Percentiles rank a stretch among this genome's conserved stretches.
phyloP scores from a whole-genome alignment of 257 asterid genomes.

The Cordia subcordata region DNA sequence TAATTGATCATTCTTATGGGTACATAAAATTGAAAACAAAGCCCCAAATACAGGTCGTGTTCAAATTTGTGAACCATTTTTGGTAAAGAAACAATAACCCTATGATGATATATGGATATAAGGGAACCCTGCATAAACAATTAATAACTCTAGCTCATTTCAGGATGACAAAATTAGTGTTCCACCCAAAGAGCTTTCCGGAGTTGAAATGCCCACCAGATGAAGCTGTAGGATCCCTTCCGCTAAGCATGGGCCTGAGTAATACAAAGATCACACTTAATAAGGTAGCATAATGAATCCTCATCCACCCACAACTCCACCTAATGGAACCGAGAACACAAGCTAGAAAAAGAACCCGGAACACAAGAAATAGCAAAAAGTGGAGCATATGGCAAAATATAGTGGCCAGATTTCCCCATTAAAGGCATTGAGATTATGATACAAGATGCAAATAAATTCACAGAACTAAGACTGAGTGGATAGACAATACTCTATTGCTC shows the following conservation, averaged over 20 bases:
- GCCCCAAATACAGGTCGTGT: no score
- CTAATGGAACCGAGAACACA: constrained; percentile 10
- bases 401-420: not conserved
- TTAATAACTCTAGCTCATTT: not conserved
- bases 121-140: no score
- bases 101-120: no score
- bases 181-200: constrained; percentile 33
- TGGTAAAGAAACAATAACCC: no score
- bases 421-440: not conserved
- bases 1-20: no score
- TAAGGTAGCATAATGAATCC: constrained; percentile 14
- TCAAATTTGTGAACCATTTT: no score
- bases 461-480: no score
- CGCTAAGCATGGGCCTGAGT: constrained; percentile 41
- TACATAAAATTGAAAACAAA: no score
- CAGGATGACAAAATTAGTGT: constrained; percentile 29
- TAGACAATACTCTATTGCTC: no score
- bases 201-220: constrained; percentile 38
- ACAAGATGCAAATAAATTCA: no score
- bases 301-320: constrained; percentile 18
- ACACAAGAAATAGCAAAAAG: not conserved
- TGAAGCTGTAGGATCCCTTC: no score
- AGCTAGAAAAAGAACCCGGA: constrained; percentile 3
- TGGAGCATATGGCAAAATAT: not conserved
- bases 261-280: constrained; percentile 37